Base-by-base conservation (phyloP, 768 basidiomycete genomes). In the Phallus indusiatus region DNA sequence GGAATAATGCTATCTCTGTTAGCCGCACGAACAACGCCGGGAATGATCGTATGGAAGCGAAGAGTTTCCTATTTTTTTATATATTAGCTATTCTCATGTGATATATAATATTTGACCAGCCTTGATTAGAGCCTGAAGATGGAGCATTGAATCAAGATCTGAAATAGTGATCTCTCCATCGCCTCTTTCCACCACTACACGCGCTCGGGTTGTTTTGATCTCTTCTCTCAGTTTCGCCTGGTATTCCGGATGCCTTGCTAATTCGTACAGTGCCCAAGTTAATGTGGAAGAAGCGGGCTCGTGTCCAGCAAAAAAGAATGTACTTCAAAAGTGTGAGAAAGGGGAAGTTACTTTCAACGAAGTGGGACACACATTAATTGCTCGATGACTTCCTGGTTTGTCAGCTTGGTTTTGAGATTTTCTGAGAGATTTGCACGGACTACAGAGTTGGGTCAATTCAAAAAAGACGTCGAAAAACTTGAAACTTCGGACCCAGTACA, bases 141-240 rank as follows among this genome's bases (percentile, higher is more conserved):
- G 67, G 9, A 65, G 20, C 73, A 75, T 70, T 18, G 64, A 54
- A 36, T 74, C 73, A 10, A 72, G 61, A 55, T 75, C 74, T 1
- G 63, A 59, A 2, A 70, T 63, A 7, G 64, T 62, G 46, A 73
- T 64, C 16, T 71, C 68, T 5, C 56, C 21, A 11, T 66, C 65
- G 7, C 68, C 69, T 9, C 67, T 64, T 35, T 51, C 16, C 14
- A 58, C 16, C 14, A 58, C 47, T 18, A 64, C 63, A 17, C 61
- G 56, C 2, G 57, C 62, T 10, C 69, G 68, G 20, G 68, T 63
- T 3, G 37, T 60, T 22, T 49, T 57, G 20, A 70, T 67, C 59
- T 72, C 71, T 6, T 63, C 64, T n/a, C 69, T 65, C 54, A 71
- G 50, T 53, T 68, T 58, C n/a, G 20, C 53, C 37, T 69, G 68